These are phyloP conservation scores for Alternaria dauci DNA, from an alignment of 2,329 filamentous ascomycete species.

Conservation along the genomic window DNA sequence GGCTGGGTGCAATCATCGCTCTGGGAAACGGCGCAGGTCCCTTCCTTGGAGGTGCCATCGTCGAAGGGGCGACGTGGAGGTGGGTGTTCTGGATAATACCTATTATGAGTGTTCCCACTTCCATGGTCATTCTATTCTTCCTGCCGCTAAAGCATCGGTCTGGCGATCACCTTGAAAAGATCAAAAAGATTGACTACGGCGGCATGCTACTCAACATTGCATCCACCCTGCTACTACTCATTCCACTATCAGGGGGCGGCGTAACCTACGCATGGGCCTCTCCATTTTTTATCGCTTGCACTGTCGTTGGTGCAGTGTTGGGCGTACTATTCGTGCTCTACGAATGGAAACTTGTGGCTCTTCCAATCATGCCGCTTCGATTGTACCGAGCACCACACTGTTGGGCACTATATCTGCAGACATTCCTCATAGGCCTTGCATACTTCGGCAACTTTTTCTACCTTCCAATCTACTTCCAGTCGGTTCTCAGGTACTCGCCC, in stretches of 20 bases:
- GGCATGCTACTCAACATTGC: slow-evolving; percentile 64
- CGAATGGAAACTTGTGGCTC: slow-evolving; percentile 64
- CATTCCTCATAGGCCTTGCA: slow-evolving; percentile 66
- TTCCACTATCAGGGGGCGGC: slow-evolving; percentile 69
- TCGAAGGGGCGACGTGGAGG: slow-evolving; percentile 27
- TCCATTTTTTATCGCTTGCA: slow-evolving; percentile 67
- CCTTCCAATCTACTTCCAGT: slow-evolving; percentile 69
- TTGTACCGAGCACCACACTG: slow-evolving; percentile 65
- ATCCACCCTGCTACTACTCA: slow-evolving; percentile 68
- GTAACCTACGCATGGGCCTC: slow-evolving; percentile 65
- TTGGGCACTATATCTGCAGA: slow-evolving; percentile 64
- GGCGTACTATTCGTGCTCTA: slow-evolving; percentile 61
- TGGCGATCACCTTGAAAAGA: slow-evolving; percentile 56
- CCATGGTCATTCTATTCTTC: slow-evolving; percentile 25
- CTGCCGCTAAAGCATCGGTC: slow-evolving; percentile 55
- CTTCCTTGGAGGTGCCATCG: slow-evolving; percentile 31
- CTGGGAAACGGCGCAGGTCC: slow-evolving; percentile 31
- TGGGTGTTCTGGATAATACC: slow-evolving; percentile 29
- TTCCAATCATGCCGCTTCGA: slow-evolving; percentile 67
- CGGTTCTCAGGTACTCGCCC: slow-evolving; percentile 58
- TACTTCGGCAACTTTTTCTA: slow-evolving; percentile 70
- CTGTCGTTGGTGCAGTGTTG: slow-evolving; percentile 59
- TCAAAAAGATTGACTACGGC: slow-evolving; percentile 66
- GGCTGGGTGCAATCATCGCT: slow-evolving; percentile 30
- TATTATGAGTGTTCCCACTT: slow-evolving; percentile 22